Evolutionary conservation across 345 rosid genomes (phyloP).

Genomic region (Gossypium arboreum): DNA sequence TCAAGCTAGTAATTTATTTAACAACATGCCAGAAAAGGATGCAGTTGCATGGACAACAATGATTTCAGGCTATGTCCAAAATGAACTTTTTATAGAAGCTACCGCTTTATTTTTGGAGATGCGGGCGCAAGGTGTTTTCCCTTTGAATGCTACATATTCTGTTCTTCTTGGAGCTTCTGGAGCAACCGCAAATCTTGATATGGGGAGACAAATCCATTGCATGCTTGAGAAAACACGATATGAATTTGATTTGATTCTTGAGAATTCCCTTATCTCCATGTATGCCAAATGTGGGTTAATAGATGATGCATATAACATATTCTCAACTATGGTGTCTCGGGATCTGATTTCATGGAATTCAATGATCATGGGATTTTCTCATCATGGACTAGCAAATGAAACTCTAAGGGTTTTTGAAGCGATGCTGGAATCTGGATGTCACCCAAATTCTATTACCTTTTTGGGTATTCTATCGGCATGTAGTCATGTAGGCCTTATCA

Average conservation of each 20-base stretch:
- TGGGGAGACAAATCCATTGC: constrained; percentile 57
- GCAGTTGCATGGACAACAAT: constrained; percentile 55
- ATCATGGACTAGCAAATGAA: constrained; percentile 45
- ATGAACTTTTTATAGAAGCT: constrained; percentile 48
- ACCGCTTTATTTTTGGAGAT: constrained; percentile 33
- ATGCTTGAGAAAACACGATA: constrained; percentile 40
- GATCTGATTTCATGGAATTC: constrained; percentile 58
- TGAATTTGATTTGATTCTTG: constrained; percentile 32
- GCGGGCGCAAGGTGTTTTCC: constrained; percentile 33
- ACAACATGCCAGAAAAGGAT: constrained; percentile 45
- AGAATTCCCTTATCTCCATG: constrained; percentile 52
- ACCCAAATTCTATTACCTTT: constrained; percentile 49
- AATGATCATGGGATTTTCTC: constrained; percentile 51
- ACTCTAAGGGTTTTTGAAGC: constrained; percentile 32
- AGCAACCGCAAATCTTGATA: constrained; percentile 58
- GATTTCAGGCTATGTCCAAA: constrained; percentile 49
- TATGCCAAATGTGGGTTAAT: constrained; percentile 55
- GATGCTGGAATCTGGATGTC: constrained; percentile 37
- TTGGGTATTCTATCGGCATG: constrained; percentile 48
- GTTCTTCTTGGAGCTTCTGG: constrained; percentile 63
- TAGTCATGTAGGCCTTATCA: constrained; percentile 39
- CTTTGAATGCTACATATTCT: constrained; percentile 35
- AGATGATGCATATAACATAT: constrained; percentile 34
- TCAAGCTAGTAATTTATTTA: constrained; percentile 31
- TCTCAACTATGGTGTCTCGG: constrained; percentile 33